phyloP scores from a whole-genome alignment of 2,329 filamentous ascomycete genomes.

The Juglanconis oblonga region DNA sequence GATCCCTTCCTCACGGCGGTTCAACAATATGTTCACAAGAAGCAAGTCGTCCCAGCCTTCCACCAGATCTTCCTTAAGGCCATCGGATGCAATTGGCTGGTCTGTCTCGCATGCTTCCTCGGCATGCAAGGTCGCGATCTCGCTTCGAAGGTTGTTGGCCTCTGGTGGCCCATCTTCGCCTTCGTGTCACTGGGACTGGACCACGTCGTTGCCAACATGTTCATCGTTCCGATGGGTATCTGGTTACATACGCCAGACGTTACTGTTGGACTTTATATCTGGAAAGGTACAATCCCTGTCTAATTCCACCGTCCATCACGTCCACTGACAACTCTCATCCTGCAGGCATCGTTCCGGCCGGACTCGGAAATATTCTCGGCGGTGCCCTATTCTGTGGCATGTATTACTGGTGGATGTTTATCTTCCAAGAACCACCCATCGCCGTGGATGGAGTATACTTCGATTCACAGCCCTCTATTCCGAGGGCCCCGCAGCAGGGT shows the following conservation, averaged over 20 bases:
- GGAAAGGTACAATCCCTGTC: conserved; percentile 39
- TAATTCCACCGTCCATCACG: background rate
- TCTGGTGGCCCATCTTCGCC: conserved; percentile 55
- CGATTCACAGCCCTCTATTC: background rate
- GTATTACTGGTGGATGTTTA: conserved; percentile 27
- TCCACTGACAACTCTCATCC: background rate
- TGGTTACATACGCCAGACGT: conserved; percentile 43
- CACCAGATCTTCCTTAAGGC: conserved; percentile 52
- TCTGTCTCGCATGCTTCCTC: conserved; percentile 50
- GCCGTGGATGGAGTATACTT: background rate
- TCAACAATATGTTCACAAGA: conserved; percentile 43
- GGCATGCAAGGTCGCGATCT: conserved; percentile 47
- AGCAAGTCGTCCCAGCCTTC: conserved; percentile 46
- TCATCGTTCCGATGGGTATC: conserved; percentile 49
- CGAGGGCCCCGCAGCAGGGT: too few species aligned
- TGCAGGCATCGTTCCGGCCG: conserved; percentile 44
- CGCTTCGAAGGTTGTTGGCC: conserved; percentile 49
- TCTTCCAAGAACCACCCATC: background rate
- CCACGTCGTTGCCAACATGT: conserved; percentile 58
- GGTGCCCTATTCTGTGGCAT: conserved; percentile 50
- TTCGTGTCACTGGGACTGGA: conserved; percentile 53
- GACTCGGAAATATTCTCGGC: conserved; percentile 52
- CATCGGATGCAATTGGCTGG: conserved; percentile 57
- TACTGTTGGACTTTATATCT: conserved; percentile 50
- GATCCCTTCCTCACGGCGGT: conserved; percentile 42